phyloP scores from a whole-genome alignment of 176 grass and related monocot genomes.

The Triticum urartu region DNA sequence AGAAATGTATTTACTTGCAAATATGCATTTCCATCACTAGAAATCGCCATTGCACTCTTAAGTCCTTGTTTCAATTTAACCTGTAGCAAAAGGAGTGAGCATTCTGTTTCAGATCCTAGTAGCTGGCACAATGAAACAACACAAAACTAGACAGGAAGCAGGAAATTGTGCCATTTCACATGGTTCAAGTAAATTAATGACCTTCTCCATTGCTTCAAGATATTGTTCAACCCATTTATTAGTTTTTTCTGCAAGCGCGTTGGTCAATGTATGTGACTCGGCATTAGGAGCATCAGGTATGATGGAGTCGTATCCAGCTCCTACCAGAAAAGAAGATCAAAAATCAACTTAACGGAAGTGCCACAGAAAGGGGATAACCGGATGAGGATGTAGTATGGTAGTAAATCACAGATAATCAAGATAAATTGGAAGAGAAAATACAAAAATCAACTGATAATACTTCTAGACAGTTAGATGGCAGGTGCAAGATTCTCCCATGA shows the following conservation, averaged over 20 bases:
- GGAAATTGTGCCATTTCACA: constrained; percentile 11
- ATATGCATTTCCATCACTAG: constrained; percentile 89
- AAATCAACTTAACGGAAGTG: neutral
- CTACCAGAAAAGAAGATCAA: constrained; percentile 39
- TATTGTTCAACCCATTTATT: constrained; percentile 82
- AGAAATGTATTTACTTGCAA: constrained; percentile 58
- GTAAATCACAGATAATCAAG: constrained; percentile 3
- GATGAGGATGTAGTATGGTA: constrained; percentile 2
- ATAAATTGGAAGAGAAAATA: constrained; percentile 9
- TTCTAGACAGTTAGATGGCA: neutral
- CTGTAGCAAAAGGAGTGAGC: constrained; percentile 36
- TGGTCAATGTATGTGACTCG: constrained; percentile 58
- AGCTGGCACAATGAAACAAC: constrained; percentile 7
- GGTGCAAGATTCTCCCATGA: constrained; percentile 28
- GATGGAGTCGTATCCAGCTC: constrained; percentile 69
- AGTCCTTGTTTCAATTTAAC: constrained; percentile 96
- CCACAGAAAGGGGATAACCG: neutral
- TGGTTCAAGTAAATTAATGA: constrained; percentile 24
- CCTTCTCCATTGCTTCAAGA: constrained; percentile 93
- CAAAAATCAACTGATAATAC: constrained; percentile 11
- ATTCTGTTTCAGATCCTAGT: constrained; percentile 8
- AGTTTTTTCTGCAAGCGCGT: constrained; percentile 56
- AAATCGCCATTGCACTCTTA: constrained; percentile 82
- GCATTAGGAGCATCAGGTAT: constrained; percentile 67
- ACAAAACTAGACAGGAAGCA: neutral